These are phyloP conservation scores for Teratosphaeria epicoccoides DNA, from an alignment of 2,329 filamentous ascomycete genomes.

Conservation along the genomic window DNA sequence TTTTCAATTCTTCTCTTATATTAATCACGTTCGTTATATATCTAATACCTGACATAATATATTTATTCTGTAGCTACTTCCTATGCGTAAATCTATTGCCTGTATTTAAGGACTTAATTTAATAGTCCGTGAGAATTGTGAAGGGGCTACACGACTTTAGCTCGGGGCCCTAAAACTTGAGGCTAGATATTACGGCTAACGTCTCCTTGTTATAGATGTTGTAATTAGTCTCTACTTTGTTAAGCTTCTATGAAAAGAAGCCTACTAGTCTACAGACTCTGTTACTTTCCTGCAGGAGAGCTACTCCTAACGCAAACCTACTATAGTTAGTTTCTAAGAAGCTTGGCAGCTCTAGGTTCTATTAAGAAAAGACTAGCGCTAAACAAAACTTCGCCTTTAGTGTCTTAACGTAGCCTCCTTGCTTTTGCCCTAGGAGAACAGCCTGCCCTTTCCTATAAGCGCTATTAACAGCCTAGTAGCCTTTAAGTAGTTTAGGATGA, in stretches of 20 bases:
- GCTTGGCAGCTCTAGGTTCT: conserved; percentile 8
- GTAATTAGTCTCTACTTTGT: conserved; percentile 13
- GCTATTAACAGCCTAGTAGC: conserved; percentile 3
- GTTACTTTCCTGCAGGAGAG: conserved; percentile 2
- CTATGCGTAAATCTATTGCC: too few relatives aligned
- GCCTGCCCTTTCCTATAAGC: conserved; percentile 7
- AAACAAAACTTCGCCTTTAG: conserved; percentile 10
- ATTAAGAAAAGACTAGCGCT: conserved; percentile 8
- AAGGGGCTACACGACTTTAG: conserved; percentile 9
- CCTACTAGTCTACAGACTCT: too few relatives aligned
- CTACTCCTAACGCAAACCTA: conserved; percentile 7
- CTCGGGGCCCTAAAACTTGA: conserved; percentile 17
- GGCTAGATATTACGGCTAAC: conserved; percentile 18
- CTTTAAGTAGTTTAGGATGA: conserved; percentile 16
- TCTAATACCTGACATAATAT: too few relatives aligned
- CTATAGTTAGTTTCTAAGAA: conserved; percentile 11
- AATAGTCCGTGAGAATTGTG: conserved; percentile 20
- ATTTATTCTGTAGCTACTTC: too few relatives aligned
- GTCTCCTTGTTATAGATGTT: conserved; percentile 25
- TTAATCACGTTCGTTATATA: too few relatives aligned
- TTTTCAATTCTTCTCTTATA: too few relatives aligned
- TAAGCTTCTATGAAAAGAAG: conserved; percentile 15
- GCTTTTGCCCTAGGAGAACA: conserved; percentile 8
- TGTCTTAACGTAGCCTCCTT: not conserved
- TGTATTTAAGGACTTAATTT: too few relatives aligned